These are phyloP conservation scores for Neurospora crassa DNA, from an alignment of 2,329 filamentous ascomycete genomes.

Conservation along the genomic window DNA sequence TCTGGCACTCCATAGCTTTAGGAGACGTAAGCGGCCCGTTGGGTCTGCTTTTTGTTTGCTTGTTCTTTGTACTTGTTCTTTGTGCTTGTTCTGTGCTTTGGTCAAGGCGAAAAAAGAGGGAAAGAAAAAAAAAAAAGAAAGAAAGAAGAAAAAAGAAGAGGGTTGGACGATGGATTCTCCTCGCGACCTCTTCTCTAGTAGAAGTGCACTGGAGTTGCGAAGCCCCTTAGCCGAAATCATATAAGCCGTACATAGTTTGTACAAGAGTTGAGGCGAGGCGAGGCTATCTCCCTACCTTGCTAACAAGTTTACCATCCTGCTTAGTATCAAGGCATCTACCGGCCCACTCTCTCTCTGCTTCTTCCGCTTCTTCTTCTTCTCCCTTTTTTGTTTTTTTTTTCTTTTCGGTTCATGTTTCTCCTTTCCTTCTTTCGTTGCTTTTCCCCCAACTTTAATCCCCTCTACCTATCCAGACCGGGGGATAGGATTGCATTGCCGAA, in stretches of 20 bases:
- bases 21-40: background rate
- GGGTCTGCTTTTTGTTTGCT: background rate
- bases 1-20: background rate
- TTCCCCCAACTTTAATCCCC: background rate
- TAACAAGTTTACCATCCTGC: background rate
- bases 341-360: background rate
- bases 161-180: background rate
- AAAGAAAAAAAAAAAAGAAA: background rate
- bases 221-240: background rate
- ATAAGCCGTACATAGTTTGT: background rate
- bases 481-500: background rate
- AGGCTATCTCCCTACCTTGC: too few relatives aligned
- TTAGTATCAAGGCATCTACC: background rate
- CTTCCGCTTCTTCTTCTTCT: too few relatives aligned
- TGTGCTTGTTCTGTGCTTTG: too few relatives aligned
- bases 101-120: too few relatives aligned
- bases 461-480: too few relatives aligned
- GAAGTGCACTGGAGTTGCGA: background rate
- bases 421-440: background rate
- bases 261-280: background rate
- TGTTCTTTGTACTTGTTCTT: background rate
- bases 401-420: too few relatives aligned
- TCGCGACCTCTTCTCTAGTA: background rate
- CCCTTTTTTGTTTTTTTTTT: too few relatives aligned
- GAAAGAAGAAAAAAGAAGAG: too few relatives aligned